These are phyloP conservation scores for Cephaloascus fragrans DNA, from an alignment of 805 yeast species.

Conservation along the genomic window DNA sequence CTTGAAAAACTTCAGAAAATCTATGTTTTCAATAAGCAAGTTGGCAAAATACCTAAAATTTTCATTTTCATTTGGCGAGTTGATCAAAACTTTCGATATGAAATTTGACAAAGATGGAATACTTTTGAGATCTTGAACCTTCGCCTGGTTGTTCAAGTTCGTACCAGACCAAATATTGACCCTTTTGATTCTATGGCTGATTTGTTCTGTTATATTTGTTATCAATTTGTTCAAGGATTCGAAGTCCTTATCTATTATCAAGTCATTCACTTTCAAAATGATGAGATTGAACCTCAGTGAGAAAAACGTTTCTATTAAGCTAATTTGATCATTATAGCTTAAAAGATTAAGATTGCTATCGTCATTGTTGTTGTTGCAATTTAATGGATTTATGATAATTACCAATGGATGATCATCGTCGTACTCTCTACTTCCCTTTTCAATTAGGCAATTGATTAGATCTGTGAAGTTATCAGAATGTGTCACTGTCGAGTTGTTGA, in stretches of 20 bases:
- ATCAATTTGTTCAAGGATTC: neutral
- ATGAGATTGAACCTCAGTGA: neutral
- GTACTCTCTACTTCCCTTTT: neutral
- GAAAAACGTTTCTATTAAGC: neutral
- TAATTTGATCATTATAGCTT: neutral
- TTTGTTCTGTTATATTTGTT: neutral
- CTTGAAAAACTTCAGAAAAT: slow-evolving; percentile 13
- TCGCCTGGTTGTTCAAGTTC: neutral
- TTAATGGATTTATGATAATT: neutral
- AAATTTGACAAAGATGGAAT: neutral
- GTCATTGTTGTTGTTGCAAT: neutral
- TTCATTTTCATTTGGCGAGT: neutral
- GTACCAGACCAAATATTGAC: neutral
- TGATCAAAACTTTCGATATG: neutral
- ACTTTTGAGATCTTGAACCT: neutral
- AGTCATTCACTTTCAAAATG: neutral
- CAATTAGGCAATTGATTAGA: neutral
- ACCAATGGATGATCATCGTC: neutral
- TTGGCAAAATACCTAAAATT: neutral
- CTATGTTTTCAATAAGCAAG: slow-evolving; percentile 11
- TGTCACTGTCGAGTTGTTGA: neutral
- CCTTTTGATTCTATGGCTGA: neutral
- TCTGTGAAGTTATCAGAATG: neutral
- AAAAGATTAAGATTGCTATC: neutral
- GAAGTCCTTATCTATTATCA: neutral